Evolutionary conservation across 352 stramenopile genomes (phyloP), one percentile per base, ranked within the genome.

Genomic region (Pythium dissimile): DNA sequence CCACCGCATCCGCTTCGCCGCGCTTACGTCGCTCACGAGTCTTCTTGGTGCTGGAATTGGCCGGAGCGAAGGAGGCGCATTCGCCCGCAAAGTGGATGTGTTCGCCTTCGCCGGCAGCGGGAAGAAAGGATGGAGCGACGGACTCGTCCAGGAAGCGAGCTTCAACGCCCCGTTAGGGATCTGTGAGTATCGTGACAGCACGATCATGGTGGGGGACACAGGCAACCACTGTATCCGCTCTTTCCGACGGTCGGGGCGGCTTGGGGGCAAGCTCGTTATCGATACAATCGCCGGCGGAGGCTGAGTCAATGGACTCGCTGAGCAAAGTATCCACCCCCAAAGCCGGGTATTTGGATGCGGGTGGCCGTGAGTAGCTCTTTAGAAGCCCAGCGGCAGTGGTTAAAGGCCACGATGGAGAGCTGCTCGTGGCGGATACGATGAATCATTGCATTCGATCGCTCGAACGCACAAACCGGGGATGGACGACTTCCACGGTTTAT

Each of bases 141-240:
- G 76, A 16, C 52, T 60, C 39, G 73, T 77, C 34, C 34, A 62
- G 2, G 67, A 73, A 11, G 59, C 61, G 12, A 68, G 60, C 46
- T 86, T 84, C 58, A 77, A 84, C 16, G 59, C 68, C 1, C 76
- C 76, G 0, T 39, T 62, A 0, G 66, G 60, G 1, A 54, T 84
- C 7, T 83, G 73, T 20, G 71, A 82, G 54, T 56, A 62, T 28
- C 37, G 30, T 11, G 69, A 82, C 26, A 60, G 70, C 30, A 65
- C 69, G 13, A 72, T 86, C 28, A 50, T 75, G 34, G 67, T 82
- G 12, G 62, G 67, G 11, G 76, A 84, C 39, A 77, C 76, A 2
- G 76, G 73, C 20, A 84, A 86, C 44, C 73, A 80, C 62, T 86
- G 73, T 32, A 78, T 86, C 32, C 73, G 73, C 5, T 66, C 70